These are phyloP conservation scores for Heterobasidion parviporum DNA, from an alignment of 1,284 basidiomycete species.

Conservation along the genomic window DNA sequence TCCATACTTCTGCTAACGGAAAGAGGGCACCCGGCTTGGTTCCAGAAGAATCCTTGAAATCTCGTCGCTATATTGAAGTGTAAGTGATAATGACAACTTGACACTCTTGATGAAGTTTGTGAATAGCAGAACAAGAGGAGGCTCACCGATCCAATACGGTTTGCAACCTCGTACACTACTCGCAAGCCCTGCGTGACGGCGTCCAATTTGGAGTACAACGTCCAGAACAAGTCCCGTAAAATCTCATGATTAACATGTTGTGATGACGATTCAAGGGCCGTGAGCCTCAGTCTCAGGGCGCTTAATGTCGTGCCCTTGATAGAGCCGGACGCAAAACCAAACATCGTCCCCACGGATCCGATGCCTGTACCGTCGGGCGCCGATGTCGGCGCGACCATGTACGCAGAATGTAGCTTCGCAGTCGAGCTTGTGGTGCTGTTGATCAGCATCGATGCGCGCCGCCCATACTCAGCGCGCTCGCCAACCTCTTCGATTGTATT, in stretches of 20 bases:
- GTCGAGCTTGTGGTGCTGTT: conserved; percentile 4
- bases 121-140: not conserved
- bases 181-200: conserved; percentile 93
- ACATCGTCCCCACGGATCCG: conserved; percentile 10
- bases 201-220: conserved; percentile 92
- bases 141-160: conserved; percentile 79
- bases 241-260: conserved; percentile 78
- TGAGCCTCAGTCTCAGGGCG: conserved; percentile 55
- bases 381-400: conserved; percentile 9
- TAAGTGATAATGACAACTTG: too few relatives aligned
- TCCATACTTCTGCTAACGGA: conserved; percentile 87
- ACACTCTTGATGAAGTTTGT: too few relatives aligned
- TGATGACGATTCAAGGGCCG: conserved; percentile 68
- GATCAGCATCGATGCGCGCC: conserved; percentile 39
- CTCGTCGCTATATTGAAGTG: conserved; percentile 53
- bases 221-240: conserved; percentile 95
- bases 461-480: conserved; percentile 74
- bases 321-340: conserved; percentile 6
- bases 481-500: conserved; percentile 86
- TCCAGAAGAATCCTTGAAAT: conserved; percentile 80
- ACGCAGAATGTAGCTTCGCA: conserved; percentile 8
- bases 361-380: conserved; percentile 15
- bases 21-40: conserved; percentile 67
- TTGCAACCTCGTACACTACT: conserved; percentile 87
- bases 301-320: conserved; percentile 21